Evolutionary conservation across 2,329 filamentous ascomycete genomes (phyloP).

Genomic region (Metarhizium humberi): DNA sequence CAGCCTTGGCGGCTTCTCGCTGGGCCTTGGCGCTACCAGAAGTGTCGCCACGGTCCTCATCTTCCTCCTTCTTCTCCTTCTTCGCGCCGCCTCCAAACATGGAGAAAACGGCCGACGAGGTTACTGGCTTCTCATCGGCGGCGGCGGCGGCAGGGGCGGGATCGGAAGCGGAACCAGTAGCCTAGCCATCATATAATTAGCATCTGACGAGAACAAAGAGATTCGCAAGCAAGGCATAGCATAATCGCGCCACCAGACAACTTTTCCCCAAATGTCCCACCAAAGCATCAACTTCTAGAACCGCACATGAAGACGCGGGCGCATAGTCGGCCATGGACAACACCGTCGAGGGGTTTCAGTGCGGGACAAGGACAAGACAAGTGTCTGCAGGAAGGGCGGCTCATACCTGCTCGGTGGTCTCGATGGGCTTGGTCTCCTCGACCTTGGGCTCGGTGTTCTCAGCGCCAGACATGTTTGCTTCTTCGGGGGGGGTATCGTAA

Average conservation of each 20-base stretch:
- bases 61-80: conserved; percentile 82
- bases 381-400: background rate
- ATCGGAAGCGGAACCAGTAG: conserved; percentile 1
- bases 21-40: conserved; percentile 83
- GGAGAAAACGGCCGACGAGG: conserved; percentile 70
- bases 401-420: conserved; percentile 17
- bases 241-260: background rate
- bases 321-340: background rate
- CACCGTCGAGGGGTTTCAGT: background rate
- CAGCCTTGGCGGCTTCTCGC: conserved; percentile 49
- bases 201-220: background rate
- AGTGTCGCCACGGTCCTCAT: conserved; percentile 75
- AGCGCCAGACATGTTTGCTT: conserved; percentile 36
- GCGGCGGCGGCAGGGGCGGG: conserved; percentile 12
- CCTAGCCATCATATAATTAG: background rate
- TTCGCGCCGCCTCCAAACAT: conserved; percentile 98
- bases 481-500: background rate
- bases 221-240: background rate
- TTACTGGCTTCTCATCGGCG: conserved; percentile 28
- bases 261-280: background rate
- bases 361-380: background rate
- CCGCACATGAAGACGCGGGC: background rate
- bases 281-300: background rate
- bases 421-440: conserved; percentile 29
- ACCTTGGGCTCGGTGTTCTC: conserved; percentile 47